Evolutionary conservation across 305 asterid species (phyloP).

Genomic region (Fraxinus dipetala): DNA sequence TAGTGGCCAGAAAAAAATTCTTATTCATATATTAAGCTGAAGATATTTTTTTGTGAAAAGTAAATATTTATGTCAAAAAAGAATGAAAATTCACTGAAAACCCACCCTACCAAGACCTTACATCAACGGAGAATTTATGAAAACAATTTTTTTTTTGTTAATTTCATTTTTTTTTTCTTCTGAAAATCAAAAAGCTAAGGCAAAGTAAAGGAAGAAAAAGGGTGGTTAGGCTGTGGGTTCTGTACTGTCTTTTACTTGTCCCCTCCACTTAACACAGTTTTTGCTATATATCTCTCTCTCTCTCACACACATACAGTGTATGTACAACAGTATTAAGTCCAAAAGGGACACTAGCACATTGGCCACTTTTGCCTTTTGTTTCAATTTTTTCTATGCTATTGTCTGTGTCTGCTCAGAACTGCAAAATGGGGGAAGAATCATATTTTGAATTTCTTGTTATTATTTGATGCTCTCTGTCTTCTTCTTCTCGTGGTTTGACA

Average conservation of each 20-base stretch:
- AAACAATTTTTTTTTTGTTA: not conserved
- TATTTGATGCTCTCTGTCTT: conserved; percentile 56
- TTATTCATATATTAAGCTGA: not conserved
- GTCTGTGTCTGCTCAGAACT: conserved; percentile 83
- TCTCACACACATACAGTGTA: conserved; percentile 24
- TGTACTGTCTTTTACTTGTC: conserved; percentile 91
- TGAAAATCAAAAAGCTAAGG: conserved; percentile 39
- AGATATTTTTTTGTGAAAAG: not conserved
- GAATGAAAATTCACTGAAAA: conserved; percentile 26
- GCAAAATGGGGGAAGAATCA: conserved; percentile 86
- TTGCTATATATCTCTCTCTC: conserved; percentile 28
- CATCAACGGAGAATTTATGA: conserved; percentile 7
- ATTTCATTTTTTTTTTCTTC: not conserved
- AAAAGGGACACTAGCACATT: conserved; percentile 55
- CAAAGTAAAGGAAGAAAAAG: conserved; percentile 40
- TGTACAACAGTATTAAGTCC: conserved; percentile 32
- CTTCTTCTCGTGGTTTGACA: conserved; percentile 30
- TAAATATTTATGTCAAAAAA: not conserved
- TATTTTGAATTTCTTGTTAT: conserved; percentile 78
- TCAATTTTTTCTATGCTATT: conserved; percentile 68
- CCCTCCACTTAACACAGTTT: conserved; percentile 77
- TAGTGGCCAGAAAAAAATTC: conserved; percentile 4
- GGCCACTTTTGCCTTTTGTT: conserved; percentile 72
- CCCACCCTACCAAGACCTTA: conserved; percentile 30
- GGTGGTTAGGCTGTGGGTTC: conserved; percentile 68